A percentile compares a stretch with the other conserved stretches of the same genome.
phyloP scores from a whole-genome alignment of 306 rosid species.

The Prunus padus region DNA sequence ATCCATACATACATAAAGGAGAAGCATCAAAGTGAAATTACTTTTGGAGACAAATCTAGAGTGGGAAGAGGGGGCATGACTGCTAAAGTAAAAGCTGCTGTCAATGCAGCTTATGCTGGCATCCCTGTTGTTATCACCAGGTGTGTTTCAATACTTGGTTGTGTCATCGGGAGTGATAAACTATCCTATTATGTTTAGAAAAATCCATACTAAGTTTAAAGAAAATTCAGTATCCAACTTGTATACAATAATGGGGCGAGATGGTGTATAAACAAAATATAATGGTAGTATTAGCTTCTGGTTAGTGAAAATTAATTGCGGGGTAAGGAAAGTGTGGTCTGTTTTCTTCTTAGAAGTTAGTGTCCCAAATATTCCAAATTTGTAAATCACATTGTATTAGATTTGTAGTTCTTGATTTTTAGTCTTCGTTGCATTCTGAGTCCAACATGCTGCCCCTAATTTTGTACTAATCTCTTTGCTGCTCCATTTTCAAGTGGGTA shows the following conservation, averaged over 20 bases:
- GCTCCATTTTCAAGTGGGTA: constrained; percentile 54
- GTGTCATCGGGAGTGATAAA: not conserved
- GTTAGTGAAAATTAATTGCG: not conserved
- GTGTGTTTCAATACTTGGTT: constrained; percentile 32
- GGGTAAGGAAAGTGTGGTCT: not conserved
- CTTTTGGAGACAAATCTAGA: constrained; percentile 97
- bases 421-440: constrained; percentile 11
- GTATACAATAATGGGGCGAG: not conserved
- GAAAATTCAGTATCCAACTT: not conserved
- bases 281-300: not conserved
- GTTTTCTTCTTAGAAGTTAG: not conserved
- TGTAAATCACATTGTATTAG: not conserved
- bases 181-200: constrained; percentile 4
- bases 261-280: not conserved
- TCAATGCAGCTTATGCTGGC: constrained; percentile 88
- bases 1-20: constrained; percentile 90
- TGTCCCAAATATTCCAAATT: not conserved
- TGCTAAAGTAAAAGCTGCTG: constrained; percentile 95
- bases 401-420: constrained; percentile 4
- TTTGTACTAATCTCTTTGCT: constrained; percentile 10
- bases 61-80: constrained; percentile 99
- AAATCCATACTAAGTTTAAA: not conserved
- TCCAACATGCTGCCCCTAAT: constrained; percentile 9
- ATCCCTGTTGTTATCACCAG: constrained; percentile 94
- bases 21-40: constrained; percentile 84